phyloP scores from a whole-genome alignment of 208 protist species.

The Crithidia fasciculata region DNA sequence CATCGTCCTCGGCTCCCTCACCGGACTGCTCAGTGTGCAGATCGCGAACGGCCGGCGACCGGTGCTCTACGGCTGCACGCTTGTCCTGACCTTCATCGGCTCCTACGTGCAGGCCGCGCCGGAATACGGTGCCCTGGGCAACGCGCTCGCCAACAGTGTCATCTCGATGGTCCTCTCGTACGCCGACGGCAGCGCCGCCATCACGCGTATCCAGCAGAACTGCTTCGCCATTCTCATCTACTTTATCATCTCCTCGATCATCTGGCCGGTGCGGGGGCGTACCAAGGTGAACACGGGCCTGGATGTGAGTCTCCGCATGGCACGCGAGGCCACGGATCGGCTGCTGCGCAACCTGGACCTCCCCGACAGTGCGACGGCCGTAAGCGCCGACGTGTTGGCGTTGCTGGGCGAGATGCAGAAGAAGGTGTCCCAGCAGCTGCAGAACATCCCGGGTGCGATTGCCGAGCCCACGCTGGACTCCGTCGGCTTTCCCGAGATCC shows the following conservation, averaged over 20 bases:
- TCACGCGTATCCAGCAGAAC: conserved; percentile 91
- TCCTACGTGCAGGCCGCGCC: conserved; percentile 74
- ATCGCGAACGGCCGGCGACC: conserved; percentile 53
- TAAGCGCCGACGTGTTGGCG: conserved; percentile 46
- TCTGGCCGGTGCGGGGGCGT: conserved; percentile 84
- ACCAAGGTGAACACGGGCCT: conserved; percentile 77
- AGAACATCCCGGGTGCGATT: conserved; percentile 53
- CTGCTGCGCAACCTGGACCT: conserved; percentile 86
- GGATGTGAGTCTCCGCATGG: conserved; percentile 72
- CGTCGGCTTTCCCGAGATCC: conserved; percentile 72
- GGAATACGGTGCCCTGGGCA: conserved; percentile 70
- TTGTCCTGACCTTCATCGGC: conserved; percentile 75
- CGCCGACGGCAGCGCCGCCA: conserved; percentile 46
- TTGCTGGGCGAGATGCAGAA: conserved; percentile 68
- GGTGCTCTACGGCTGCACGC: conserved; percentile 65
- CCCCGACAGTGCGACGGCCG: conserved; percentile 71
- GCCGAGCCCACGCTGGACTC: conserved; percentile 82
- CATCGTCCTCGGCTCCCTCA: conserved; percentile 82
- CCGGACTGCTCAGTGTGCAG: conserved; percentile 69
- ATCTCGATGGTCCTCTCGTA: conserved; percentile 87
- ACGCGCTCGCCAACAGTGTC: conserved; percentile 77
- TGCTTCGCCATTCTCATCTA: conserved; percentile 89
- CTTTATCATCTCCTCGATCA: conserved; percentile 74
- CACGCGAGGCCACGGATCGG: conserved; percentile 64
- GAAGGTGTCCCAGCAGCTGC: conserved; percentile 55